These are phyloP conservation scores for Ophiostoma tasmaniense DNA, from an alignment of 2,329 filamentous ascomycete species.

Conservation along the genomic window DNA sequence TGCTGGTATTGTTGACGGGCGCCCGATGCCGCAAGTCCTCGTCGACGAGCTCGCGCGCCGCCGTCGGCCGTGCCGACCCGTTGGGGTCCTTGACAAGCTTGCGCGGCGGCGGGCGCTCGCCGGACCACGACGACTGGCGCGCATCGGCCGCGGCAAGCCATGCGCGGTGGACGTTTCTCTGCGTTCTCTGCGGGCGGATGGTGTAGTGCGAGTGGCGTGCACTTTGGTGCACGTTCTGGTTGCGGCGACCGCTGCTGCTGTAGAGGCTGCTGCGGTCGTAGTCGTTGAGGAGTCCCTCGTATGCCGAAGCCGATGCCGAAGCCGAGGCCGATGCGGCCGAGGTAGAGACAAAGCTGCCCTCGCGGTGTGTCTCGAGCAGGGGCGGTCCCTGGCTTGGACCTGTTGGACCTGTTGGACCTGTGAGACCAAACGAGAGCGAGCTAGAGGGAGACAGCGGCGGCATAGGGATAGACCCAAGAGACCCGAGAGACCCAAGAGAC, in stretches of 20 bases:
- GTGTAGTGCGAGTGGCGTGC: background rate
- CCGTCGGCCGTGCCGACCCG: slow-evolving; percentile 20
- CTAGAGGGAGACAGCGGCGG: background rate
- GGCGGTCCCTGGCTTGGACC: background rate
- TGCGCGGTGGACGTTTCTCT: slow-evolving; percentile 13
- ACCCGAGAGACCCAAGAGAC: background rate
- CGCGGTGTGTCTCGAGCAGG: background rate
- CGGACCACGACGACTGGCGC: slow-evolving; percentile 22
- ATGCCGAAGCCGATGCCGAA: slow-evolving; percentile 13
- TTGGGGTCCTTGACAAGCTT: slow-evolving; percentile 24
- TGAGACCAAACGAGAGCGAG: background rate
- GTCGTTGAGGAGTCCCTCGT: slow-evolving; percentile 16
- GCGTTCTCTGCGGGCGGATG: background rate
- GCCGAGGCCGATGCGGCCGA: slow-evolving; percentile 11
- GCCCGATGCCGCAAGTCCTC: background rate
- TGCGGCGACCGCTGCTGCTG: slow-evolving; percentile 3
- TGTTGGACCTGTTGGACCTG: background rate
- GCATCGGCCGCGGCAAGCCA: slow-evolving; percentile 26
- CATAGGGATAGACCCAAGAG: background rate
- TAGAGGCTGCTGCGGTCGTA: slow-evolving; percentile 12
- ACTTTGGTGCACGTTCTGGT: too few species aligned
- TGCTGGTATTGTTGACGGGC: background rate
- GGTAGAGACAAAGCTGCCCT: slow-evolving; percentile 11
- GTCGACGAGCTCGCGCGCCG: slow-evolving; percentile 17
- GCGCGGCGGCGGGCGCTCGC: slow-evolving; percentile 16